phyloP scores from a whole-genome alignment of 768 basidiomycete species.

The Lepiota brunneoincarnata region DNA sequence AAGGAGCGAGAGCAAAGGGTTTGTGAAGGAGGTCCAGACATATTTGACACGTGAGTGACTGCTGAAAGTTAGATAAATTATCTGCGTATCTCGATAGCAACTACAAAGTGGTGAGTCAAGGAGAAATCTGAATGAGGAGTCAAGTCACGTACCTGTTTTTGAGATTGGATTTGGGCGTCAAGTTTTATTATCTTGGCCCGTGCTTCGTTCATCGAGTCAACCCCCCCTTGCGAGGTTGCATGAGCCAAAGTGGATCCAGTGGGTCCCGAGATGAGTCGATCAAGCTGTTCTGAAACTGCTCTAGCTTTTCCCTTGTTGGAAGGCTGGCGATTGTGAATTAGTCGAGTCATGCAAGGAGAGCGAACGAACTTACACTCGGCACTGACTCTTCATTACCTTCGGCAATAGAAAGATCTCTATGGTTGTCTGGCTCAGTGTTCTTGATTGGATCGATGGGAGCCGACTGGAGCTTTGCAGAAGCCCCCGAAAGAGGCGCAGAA shows the following conservation, averaged over 20 bases:
- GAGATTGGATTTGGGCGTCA: slow-evolving; percentile 3
- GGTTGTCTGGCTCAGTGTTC: neutral
- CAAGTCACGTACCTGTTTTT: slow-evolving; percentile 9
- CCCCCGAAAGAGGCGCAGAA: neutral
- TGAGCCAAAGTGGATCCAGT: slow-evolving; percentile 1
- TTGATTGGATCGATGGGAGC: neutral
- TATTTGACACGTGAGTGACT: slow-evolving; percentile 73
- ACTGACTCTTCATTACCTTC: slow-evolving; percentile 11
- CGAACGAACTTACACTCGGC: slow-evolving; percentile 18
- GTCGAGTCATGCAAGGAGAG: neutral
- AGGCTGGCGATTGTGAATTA: slow-evolving; percentile 19
- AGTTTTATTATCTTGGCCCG: slow-evolving; percentile 13
- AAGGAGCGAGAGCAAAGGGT: slow-evolving; percentile 73
- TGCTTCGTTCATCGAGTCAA: slow-evolving; percentile 15
- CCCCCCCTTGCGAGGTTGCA: slow-evolving; percentile 9
- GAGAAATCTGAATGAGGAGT: neutral
- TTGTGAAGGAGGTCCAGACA: slow-evolving; percentile 73
- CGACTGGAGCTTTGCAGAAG: neutral
- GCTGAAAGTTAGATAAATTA: slow-evolving; percentile 52
- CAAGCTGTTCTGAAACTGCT: slow-evolving; percentile 24
- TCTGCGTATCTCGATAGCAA: slow-evolving; percentile 51
- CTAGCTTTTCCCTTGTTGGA: slow-evolving; percentile 40
- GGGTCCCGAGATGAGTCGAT: slow-evolving; percentile 6
- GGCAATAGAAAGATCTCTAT: neutral
- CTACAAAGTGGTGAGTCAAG: slow-evolving; percentile 23